These are phyloP conservation scores for Millerago galiae DNA, from an alignment of 805 yeast genomes.

Conservation along the genomic window DNA sequence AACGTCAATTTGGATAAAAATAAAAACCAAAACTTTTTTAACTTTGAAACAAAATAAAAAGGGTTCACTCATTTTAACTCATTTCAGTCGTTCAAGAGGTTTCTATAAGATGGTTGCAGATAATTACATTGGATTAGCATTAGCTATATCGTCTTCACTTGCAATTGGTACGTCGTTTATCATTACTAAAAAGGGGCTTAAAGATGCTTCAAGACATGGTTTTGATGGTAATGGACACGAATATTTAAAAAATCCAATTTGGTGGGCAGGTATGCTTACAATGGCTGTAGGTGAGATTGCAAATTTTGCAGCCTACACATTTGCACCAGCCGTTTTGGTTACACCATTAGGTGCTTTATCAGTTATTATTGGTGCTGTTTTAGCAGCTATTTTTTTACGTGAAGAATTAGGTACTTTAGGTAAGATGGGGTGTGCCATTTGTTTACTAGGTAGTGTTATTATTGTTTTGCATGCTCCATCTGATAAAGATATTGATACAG, in stretches of 20 bases:
- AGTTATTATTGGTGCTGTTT: slow-evolving; percentile 86
- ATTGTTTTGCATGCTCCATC: slow-evolving; percentile 91
- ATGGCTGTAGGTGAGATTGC: slow-evolving; percentile 92
- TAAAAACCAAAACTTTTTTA: background rate
- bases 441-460: slow-evolving; percentile 80
- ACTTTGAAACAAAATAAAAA: background rate
- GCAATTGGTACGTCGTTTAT: slow-evolving; percentile 91
- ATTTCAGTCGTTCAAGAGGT: background rate
- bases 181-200: slow-evolving; percentile 80
- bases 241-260: slow-evolving; percentile 75
- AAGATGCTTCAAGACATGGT: slow-evolving; percentile 62
- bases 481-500: slow-evolving; percentile 83
- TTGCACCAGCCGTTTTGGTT: slow-evolving; percentile 89
- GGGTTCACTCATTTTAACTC: background rate
- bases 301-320: slow-evolving; percentile 90
- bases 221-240: slow-evolving; percentile 67
- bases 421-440: slow-evolving; percentile 88
- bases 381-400: slow-evolving; percentile 77
- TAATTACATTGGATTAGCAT: slow-evolving; percentile 80
- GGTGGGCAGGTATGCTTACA: slow-evolving; percentile 91
- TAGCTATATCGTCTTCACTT: slow-evolving; percentile 80
- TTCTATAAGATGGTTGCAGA: slow-evolving; percentile 44
- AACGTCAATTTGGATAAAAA: background rate
- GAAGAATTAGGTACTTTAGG: slow-evolving; percentile 87
- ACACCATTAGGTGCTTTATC: slow-evolving; percentile 89